Evolutionary conservation across 2,329 filamentous ascomycete species (phyloP).

Genomic region (Emmonsia crescens): DNA sequence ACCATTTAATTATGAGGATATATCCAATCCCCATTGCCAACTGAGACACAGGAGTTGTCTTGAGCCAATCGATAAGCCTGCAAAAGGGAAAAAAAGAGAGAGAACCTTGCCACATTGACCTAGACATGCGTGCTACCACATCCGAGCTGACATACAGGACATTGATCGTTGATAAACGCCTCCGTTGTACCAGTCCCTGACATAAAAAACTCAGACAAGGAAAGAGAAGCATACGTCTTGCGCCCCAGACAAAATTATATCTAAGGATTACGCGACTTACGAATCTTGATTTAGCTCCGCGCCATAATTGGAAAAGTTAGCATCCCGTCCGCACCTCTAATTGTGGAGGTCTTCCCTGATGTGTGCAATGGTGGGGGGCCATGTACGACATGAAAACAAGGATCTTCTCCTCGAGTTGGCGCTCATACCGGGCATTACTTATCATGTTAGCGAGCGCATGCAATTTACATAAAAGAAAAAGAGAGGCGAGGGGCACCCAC

Average conservation of each 20-base stretch:
- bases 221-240: neutral
- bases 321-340: neutral
- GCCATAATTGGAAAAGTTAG: neutral
- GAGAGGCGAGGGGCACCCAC: neutral
- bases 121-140: constrained; percentile 1
- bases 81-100: neutral
- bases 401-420: neutral
- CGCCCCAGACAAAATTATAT: neutral
- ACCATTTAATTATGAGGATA: neutral
- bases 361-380: neutral
- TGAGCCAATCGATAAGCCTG: neutral
- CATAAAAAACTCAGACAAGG: neutral
- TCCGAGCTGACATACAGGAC: neutral
- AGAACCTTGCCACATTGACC: neutral
- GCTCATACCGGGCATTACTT: neutral
- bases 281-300: constrained; percentile 1
- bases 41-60: neutral
- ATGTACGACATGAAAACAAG: constrained; percentile 1
- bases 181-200: constrained; percentile 1
- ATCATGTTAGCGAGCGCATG: neutral
- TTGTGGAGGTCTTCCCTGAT: constrained; percentile 1
- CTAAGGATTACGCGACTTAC: neutral
- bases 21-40: neutral
- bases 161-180: neutral
- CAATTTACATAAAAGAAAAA: neutral